Evolutionary conservation across 2,329 filamentous ascomycete species (phyloP), one percentile per base, ranked within the genome.

Genomic region (Fusarium miscanthi): DNA sequence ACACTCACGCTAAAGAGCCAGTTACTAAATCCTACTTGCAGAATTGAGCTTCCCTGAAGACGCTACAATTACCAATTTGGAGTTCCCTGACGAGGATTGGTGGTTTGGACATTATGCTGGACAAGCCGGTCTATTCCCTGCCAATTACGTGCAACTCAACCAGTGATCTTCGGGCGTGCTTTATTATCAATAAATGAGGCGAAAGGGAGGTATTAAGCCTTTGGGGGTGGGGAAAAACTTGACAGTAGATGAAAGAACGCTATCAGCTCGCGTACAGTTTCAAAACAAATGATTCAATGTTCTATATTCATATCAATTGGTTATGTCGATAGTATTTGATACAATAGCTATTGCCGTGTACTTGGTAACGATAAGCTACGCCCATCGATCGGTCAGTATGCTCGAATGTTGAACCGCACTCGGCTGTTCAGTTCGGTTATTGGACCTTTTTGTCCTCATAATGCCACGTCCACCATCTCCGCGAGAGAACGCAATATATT

Each of bases 61-160:
- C 35, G 95, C 93, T 42, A 94, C 86, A 71, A 92, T 99, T 76
- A 92, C 89, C 33, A 88, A 92, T 78, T 85, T 99, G 73, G 94
- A 98, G 85, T 98, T 98, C 83, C 96, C 96, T 5, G 96, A 98
- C 78, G 95, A 98, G 74, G 96, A 99, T 80, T 99, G 96, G 96
- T 99, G 96, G 96, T 93, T 95, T 77, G 96, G 96, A 65, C 90
- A 93, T 78, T 97, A 92, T 82, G 87, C 91, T 31, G 94, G 94
- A 56, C 88, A 91, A 64, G 88, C 89, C 35, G 96, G 96, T 69
- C 87, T 99, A 49, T 99, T 99, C 89, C 91, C 91, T 17, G 88
- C 90, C 79, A 92, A 92, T 80, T 92, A 92, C 76, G 91, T 92
- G 71, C 84, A 91, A 80, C 82, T 91, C 59, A 82, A 89, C 75